A percentile compares a stretch with the other conserved stretches of the same genome.
Conservation (phyloP, 2,329 filamentous ascomycete genomes). For the Neospermospora avenae region DNA sequence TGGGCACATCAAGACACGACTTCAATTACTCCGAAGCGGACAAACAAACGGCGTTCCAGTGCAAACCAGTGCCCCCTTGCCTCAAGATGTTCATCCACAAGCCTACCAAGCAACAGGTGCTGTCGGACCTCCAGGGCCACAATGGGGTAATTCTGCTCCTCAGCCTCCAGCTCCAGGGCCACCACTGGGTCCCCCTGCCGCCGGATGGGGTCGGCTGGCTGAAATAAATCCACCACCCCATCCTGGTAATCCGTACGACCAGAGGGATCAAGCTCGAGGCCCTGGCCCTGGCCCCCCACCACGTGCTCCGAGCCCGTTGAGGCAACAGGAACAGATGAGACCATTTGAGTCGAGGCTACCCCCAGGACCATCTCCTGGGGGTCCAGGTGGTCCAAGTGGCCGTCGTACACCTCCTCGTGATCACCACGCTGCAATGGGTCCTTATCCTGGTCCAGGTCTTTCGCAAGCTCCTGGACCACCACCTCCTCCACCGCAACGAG, state of each 20-base stretch:
- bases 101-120: constrained; percentile 84
- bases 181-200: constrained; percentile 36
- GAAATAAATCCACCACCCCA: constrained; percentile 76
- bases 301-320: constrained; percentile 58
- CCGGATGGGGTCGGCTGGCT: constrained; percentile 64
- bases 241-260: constrained; percentile 78
- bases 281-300: constrained; percentile 67
- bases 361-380: constrained; percentile 59
- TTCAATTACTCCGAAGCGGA: constrained; percentile 83
- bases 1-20: constrained; percentile 90
- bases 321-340: constrained; percentile 66
- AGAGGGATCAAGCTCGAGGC: constrained; percentile 68
- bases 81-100: constrained; percentile 93
- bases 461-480: constrained; percentile 46
- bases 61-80: constrained; percentile 76
- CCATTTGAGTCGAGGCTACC: constrained; percentile 45
- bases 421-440: constrained; percentile 32
- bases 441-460: constrained; percentile 31
- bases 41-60: constrained; percentile 68
- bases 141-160: constrained; percentile 79
- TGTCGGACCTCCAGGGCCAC: constrained; percentile 78
- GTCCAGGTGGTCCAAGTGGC: constrained; percentile 52
- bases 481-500: constrained; percentile 48
- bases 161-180: constrained; percentile 55
- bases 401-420: constrained; percentile 52